These are phyloP conservation scores for Volvox carteri DNA, from an alignment of 163 green algal genomes.

Conservation along the genomic window DNA sequence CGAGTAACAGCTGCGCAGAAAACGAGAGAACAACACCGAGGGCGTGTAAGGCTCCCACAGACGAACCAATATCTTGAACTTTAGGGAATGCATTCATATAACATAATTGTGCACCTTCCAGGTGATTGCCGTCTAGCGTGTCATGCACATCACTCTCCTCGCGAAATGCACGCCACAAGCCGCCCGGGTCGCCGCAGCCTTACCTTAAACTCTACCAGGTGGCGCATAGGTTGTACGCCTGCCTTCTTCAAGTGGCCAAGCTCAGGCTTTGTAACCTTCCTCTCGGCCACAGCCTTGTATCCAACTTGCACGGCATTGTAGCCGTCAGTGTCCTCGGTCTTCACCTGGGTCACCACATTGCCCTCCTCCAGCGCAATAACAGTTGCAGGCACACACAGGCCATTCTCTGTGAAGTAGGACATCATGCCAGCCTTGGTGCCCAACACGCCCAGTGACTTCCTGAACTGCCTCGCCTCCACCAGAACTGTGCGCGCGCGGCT, in stretches of 20 bases:
- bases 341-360: conserved; percentile 96
- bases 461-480: conserved; percentile 54
- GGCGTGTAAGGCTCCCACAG: too few species aligned
- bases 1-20: too few species aligned
- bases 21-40: too few species aligned
- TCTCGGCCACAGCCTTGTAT: conserved; percentile 86
- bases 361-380: conserved; percentile 94
- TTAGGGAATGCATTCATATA: too few species aligned
- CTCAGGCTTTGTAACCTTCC: conserved; percentile 95
- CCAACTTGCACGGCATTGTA: conserved; percentile 97
- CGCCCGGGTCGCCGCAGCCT: conserved; percentile 23
- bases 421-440: conserved; percentile 99
- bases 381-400: conserved; percentile 88
- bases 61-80: too few species aligned
- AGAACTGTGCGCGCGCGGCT: conserved; percentile 23
- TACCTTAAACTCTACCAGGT: conserved; percentile 96
- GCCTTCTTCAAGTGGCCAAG: conserved; percentile 95
- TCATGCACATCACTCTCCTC: too few species aligned
- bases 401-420: conserved; percentile 91
- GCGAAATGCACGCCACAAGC: conserved; percentile 8
- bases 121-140: too few species aligned
- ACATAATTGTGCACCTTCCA: too few species aligned
- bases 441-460: conserved; percentile 84
- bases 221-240: conserved; percentile 83
- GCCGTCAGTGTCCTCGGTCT: conserved; percentile 93